These are phyloP conservation scores for Colletotrichum shisoi DNA, from an alignment of 2,329 filamentous ascomycete species.

Conservation along the genomic window DNA sequence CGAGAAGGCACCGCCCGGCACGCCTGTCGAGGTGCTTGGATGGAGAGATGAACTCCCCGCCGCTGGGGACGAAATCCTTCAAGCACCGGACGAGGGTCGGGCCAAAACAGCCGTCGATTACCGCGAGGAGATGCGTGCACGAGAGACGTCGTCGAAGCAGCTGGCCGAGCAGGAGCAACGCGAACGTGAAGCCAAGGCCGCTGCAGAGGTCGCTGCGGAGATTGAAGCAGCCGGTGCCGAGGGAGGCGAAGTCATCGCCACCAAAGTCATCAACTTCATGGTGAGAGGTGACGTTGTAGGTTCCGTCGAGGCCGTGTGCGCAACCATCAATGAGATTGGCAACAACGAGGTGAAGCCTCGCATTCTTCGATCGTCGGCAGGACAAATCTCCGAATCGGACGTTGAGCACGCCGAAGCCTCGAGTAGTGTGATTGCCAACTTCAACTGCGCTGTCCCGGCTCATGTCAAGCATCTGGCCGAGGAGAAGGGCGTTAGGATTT, in stretches of 20 bases:
- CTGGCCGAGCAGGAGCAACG: slow-evolving; percentile 77
- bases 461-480: slow-evolving; percentile 75
- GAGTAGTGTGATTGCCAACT: slow-evolving; percentile 79
- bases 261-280: slow-evolving; percentile 76
- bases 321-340: slow-evolving; percentile 78
- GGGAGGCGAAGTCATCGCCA: slow-evolving; percentile 46
- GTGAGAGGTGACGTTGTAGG: slow-evolving; percentile 94
- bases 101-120: slow-evolving; percentile 82
- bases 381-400: slow-evolving; percentile 83
- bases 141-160: slow-evolving; percentile 78
- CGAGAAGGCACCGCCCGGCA: slow-evolving; percentile 80
- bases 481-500: slow-evolving; percentile 73
- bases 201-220: slow-evolving; percentile 49
- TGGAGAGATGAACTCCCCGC: slow-evolving; percentile 84
- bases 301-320: slow-evolving; percentile 88
- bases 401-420: slow-evolving; percentile 85
- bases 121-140: slow-evolving; percentile 74
- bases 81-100: slow-evolving; percentile 78
- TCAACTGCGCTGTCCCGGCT: slow-evolving; percentile 77
- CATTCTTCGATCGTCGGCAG: slow-evolving; percentile 79
- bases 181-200: slow-evolving; percentile 60
- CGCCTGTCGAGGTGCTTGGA: slow-evolving; percentile 91
- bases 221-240: slow-evolving; percentile 51
- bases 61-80: slow-evolving; percentile 86
- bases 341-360: slow-evolving; percentile 83